These are phyloP conservation scores for Aurantiochytrium sp. DNA, from an alignment of 108 stramenopile species.

Conservation along the genomic window DNA sequence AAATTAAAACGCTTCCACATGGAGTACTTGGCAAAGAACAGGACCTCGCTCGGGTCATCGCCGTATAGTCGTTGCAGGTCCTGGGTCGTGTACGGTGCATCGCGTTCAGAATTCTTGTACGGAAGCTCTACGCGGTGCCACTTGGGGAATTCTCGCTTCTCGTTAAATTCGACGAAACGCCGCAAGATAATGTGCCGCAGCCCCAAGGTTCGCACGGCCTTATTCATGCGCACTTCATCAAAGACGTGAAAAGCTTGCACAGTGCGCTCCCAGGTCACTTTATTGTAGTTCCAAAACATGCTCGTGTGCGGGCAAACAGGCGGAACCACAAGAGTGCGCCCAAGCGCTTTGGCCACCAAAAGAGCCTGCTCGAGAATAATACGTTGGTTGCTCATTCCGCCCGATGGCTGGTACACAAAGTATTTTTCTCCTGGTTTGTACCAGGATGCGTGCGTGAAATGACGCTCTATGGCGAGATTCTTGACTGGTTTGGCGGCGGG, in stretches of 20 bases:
- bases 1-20: conserved; percentile 7
- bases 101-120: not conserved
- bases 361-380: conserved; percentile 9
- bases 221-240: not conserved
- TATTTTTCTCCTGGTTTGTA: not conserved
- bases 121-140: not conserved
- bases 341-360: not conserved
- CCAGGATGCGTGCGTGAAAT: not conserved
- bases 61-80: not conserved
- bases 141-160: not conserved
- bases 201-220: not conserved
- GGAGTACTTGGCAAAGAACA: not conserved
- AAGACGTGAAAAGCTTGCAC: not conserved
- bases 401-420: conserved; percentile 8
- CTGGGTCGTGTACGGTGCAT: not conserved
- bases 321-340: not conserved
- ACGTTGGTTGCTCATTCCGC: conserved; percentile 4
- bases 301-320: not conserved
- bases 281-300: conserved; percentile 17
- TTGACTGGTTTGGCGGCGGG: not conserved
- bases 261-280: not conserved
- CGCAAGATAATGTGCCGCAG: not conserved
- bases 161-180: not conserved
- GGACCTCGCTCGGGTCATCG: not conserved
- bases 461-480: not conserved